Evolutionary conservation across 306 rosid species (phyloP), one percentile per base, ranked within the genome.

Genomic region (Prunus mume): DNA sequence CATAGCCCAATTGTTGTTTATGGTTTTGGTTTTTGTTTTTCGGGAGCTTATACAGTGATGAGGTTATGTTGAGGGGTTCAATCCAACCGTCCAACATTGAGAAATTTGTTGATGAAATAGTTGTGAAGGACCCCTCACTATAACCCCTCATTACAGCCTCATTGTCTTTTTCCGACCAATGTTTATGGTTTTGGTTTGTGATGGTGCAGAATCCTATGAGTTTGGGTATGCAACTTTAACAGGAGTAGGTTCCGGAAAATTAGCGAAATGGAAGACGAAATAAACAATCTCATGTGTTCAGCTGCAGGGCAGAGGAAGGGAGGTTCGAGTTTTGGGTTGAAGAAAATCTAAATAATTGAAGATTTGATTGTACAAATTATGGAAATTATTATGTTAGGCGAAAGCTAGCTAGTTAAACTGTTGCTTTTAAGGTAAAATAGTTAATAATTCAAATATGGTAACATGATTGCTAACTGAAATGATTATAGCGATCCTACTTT

Each of bases 161-260:
- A 34, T 6, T 34, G 8, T 34, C 41, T 34, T 34, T 34, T 34
- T 34, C 41, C 6, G 2, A 34, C 41, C 41, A 34, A 34, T 12
- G 28, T 72, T n/a, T 20, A 8, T 38, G 27, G 3, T 22, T 52
- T 76, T 28, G 73, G n/a, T 24, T 65, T 20, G 20, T 13, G 9
- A 2, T 43, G 32, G 22, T 80, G 83, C 86, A 80, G 84, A 54
- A 45, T 84, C 56, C 6, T 14, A 34, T 67, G 69, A 73, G 41
- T 34, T 27, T 34, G 74, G 72, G 52, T 49, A 49, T 17, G 13
- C 11, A 25, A 25, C 5, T 60, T 60, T 60, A 5, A 18, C 2
- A 56, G 2, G 28, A 56, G 28, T 20, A 9, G 5, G 25, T 56
- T n/a, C 0, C 2, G 6, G 25, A 3, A 17, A 64, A 49, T 2